Conservation (phyloP, 148 eudicot species). For the Vaccinium myrtillus region DNA sequence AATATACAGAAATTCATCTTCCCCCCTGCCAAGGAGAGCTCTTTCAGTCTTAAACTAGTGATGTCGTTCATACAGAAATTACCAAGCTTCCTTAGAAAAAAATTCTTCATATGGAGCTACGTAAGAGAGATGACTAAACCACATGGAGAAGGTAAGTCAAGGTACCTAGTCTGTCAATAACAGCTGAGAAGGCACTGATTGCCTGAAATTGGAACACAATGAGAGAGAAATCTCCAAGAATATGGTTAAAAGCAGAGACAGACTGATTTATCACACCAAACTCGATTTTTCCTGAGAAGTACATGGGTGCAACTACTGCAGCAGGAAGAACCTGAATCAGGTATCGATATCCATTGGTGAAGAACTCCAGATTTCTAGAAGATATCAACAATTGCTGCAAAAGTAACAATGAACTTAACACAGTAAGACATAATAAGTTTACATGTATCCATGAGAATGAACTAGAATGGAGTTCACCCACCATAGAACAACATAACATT, state of each 20-base stretch:
- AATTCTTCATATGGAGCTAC: constrained; percentile 7
- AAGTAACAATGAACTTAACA: constrained; percentile 20
- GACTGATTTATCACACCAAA: constrained; percentile 98
- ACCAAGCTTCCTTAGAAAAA: background rate
- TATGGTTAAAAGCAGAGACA: constrained; percentile 94
- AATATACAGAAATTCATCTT: constrained; percentile 5
- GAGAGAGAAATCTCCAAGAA: constrained; percentile 97
- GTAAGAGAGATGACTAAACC: background rate
- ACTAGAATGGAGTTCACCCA: background rate
- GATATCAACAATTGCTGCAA: constrained; percentile 83
- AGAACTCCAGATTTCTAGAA: constrained; percentile 95
- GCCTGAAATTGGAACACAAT: constrained; percentile 94
- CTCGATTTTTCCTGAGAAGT: constrained; percentile 94
- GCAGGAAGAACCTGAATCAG: constrained; percentile 97
- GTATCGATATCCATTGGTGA: constrained; percentile 97
- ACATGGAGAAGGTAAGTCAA: constrained; percentile 4
- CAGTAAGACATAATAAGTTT: background rate
- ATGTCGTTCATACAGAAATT: background rate
- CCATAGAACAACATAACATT: background rate
- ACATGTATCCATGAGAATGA: constrained; percentile 5
- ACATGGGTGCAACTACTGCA: constrained; percentile 98
- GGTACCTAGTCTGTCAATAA: constrained; percentile 91
- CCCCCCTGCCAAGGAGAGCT: background rate
- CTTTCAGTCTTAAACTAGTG: background rate
- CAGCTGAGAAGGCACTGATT: constrained; percentile 95